Evolutionary conservation across 176 grass and related monocot species (phyloP).

Genomic region (Rhynchospora breviuscula): DNA sequence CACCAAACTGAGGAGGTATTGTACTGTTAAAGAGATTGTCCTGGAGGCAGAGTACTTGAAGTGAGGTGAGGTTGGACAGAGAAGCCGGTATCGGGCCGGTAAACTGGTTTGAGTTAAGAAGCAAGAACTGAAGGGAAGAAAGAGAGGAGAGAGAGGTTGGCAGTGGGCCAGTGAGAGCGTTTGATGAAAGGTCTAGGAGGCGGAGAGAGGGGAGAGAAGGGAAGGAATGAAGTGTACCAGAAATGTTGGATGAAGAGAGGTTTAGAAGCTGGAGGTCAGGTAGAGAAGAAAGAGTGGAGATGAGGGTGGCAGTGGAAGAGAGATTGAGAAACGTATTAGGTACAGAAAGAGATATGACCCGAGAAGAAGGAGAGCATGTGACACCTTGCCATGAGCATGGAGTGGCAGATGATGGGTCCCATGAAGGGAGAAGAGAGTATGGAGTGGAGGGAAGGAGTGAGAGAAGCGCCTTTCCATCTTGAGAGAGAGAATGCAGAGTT

Average conservation of each 20-base stretch:
- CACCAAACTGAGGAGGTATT: conserved; percentile 67
- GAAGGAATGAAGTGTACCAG: conserved; percentile 53
- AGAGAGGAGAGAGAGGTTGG: conserved; percentile 49
- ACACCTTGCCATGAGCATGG: conserved; percentile 89
- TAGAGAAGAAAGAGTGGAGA: conserved; percentile 53
- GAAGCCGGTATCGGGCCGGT: conserved; percentile 52
- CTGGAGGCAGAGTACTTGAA: conserved; percentile 91
- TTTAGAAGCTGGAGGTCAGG: conserved; percentile 83
- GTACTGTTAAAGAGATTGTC: conserved; percentile 88
- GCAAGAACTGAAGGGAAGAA: conserved; percentile 62
- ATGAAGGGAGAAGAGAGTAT: conserved; percentile 56
- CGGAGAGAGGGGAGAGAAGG: conserved; percentile 50
- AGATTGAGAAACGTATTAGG: conserved; percentile 97
- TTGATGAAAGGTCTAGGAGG: conserved; percentile 84
- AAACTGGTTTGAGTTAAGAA: conserved; percentile 86
- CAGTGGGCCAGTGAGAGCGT: conserved; percentile 61
- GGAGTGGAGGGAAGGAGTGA: conserved; percentile 51
- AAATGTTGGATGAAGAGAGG: conserved; percentile 86
- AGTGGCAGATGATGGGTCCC: conserved; percentile 47
- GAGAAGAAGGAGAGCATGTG: conserved; percentile 78
- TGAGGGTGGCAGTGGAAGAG: conserved; percentile 36
- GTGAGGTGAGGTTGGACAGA: conserved; percentile 57
- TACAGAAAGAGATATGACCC: conserved; percentile 75
- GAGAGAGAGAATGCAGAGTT: conserved; percentile 22
- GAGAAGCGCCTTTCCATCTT: conserved; percentile 59